Evolutionary conservation across 495 filamentous ascomycete genomes (phyloP).

Genomic region (Penicillium crystallinum): DNA sequence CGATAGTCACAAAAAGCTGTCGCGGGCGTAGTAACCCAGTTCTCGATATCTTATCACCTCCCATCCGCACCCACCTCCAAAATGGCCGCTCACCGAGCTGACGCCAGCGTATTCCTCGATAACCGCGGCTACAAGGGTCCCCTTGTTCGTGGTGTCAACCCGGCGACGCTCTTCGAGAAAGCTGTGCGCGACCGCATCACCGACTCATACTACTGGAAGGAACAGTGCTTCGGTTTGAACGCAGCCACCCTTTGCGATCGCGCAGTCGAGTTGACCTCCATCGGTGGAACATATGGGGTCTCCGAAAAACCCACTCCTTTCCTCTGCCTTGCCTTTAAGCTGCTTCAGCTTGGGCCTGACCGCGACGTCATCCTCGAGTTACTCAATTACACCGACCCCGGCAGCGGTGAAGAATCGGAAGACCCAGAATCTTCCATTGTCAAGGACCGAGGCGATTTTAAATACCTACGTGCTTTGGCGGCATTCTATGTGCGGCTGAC

Average conservation of each 20-base stretch:
- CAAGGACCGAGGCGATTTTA: slow-evolving; percentile 65
- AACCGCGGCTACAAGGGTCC: slow-evolving; percentile 68
- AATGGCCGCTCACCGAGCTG: slow-evolving; percentile 57
- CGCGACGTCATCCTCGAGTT: slow-evolving; percentile 79
- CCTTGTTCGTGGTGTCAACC: slow-evolving; percentile 75
- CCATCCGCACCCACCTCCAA: slow-evolving; percentile 4
- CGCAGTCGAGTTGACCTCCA: slow-evolving; percentile 71
- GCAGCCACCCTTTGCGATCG: slow-evolving; percentile 86
- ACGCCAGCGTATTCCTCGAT: slow-evolving; percentile 71
- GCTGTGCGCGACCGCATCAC: slow-evolving; percentile 90
- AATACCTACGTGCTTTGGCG: slow-evolving; percentile 83
- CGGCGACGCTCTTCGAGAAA: slow-evolving; percentile 84
- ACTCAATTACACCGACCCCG: slow-evolving; percentile 53
- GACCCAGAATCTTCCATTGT: slow-evolving; percentile 25
- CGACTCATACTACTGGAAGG: slow-evolving; percentile 95
- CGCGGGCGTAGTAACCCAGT: slow-evolving; percentile 1
- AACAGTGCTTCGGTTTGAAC: slow-evolving; percentile 95
- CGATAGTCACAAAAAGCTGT: background rate
- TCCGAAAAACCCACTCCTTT: slow-evolving; percentile 85
- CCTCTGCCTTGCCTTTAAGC: slow-evolving; percentile 90
- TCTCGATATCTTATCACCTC: background rate
- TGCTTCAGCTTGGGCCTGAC: slow-evolving; percentile 79
- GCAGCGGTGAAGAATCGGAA: slow-evolving; percentile 29
- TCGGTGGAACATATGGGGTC: slow-evolving; percentile 82
- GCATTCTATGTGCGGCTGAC: slow-evolving; percentile 93